Percentiles rank a stretch among this genome's conserved stretches.
These are phyloP conservation scores for Nemania abortiva DNA, from an alignment of 2,329 filamentous ascomycete genomes.

Conservation along the genomic window DNA sequence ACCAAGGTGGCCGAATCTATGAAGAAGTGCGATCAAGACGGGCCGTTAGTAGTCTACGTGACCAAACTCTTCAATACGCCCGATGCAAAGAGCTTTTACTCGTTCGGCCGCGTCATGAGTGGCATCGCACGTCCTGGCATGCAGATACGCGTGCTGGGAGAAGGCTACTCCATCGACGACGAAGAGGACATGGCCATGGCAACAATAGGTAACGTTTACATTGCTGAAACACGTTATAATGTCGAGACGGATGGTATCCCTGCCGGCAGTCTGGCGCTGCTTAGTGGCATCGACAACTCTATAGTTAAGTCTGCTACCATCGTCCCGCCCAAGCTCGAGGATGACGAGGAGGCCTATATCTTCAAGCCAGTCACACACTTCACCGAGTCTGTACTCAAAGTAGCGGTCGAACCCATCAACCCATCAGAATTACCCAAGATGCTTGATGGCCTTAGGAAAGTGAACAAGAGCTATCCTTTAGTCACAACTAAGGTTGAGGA, in stretches of 20 bases:
- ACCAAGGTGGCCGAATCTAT: constrained; percentile 84
- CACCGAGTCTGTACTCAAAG: constrained; percentile 97
- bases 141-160: constrained; percentile 90
- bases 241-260: constrained; percentile 92
- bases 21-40: constrained; percentile 85
- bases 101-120: constrained; percentile 92
- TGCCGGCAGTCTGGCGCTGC: constrained; percentile 92
- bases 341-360: constrained; percentile 93
- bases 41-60: constrained; percentile 89
- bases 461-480: constrained; percentile 97
- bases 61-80: constrained; percentile 92
- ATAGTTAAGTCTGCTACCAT: constrained; percentile 98
- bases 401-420: constrained; percentile 97
- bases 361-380: constrained; percentile 95
- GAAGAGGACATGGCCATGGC: constrained; percentile 96
- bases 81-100: constrained; percentile 91
- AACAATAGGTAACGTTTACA: constrained; percentile 86
- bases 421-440: constrained; percentile 98
- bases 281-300: constrained; percentile 94
- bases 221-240: constrained; percentile 92
- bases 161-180: constrained; percentile 95
- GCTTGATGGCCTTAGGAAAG: constrained; percentile 94
- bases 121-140: constrained; percentile 86
- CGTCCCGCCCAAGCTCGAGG: constrained; percentile 81
- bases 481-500: constrained; percentile 98